These are phyloP conservation scores for Scedosporium aurantiacum DNA, from an alignment of 2,329 filamentous ascomycete species.

Conservation along the genomic window DNA sequence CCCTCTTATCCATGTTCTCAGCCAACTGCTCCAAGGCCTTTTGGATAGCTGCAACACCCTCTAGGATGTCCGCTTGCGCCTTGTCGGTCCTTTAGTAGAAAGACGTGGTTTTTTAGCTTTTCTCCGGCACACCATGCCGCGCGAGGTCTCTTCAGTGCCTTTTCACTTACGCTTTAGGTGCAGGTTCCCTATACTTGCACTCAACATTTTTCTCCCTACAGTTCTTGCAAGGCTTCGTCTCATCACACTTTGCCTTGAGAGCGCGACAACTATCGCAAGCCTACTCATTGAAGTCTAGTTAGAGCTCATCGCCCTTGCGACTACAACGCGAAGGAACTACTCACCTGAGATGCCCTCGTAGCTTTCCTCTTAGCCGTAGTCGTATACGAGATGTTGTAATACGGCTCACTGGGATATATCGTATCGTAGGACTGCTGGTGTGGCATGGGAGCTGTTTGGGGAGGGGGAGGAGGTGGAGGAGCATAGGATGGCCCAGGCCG, in stretches of 20 bases:
- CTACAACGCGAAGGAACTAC: conserved; percentile 5
- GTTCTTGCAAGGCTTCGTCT: conserved; percentile 71
- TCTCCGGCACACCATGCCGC: neutral
- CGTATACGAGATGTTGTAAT: conserved; percentile 31
- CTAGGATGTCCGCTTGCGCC: conserved; percentile 47
- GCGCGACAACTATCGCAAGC: conserved; percentile 85
- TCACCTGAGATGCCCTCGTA: conserved; percentile 54
- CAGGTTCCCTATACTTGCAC: conserved; percentile 84
- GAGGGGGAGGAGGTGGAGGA: conserved; percentile 26
- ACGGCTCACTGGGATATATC: conserved; percentile 19
- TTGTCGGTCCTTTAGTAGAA: conserved; percentile 40
- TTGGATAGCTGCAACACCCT: conserved; percentile 35
- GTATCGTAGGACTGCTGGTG: conserved; percentile 28
- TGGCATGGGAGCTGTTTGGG: conserved; percentile 20
- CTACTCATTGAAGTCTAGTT: conserved; percentile 27
- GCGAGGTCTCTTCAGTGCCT: neutral
- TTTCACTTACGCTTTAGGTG: conserved; percentile 69
- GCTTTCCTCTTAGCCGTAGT: conserved; percentile 45
- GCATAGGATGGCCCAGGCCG: conserved; percentile 9
- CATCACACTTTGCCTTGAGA: conserved; percentile 85
- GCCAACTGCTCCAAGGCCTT: conserved; percentile 18
- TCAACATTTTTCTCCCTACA: conserved; percentile 77
- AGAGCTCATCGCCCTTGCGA: neutral
- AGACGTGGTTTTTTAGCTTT: neutral
- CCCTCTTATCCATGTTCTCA: conserved; percentile 3